phyloP scores from a whole-genome alignment of 345 rosid genomes.

The Dipteronia sinensis region DNA sequence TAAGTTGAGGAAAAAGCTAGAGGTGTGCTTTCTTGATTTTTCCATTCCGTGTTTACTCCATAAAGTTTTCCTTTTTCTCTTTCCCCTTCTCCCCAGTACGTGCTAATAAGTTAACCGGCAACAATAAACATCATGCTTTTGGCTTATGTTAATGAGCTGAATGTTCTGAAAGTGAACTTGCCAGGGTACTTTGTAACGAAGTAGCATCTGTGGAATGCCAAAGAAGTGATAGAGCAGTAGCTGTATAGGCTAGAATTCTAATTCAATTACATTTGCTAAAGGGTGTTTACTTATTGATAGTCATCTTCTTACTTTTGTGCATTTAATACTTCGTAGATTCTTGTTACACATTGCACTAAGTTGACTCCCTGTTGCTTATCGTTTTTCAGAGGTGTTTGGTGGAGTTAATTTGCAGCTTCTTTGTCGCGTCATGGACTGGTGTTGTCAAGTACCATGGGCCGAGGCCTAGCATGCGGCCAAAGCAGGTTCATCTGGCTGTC shows the following conservation, averaged over 20 bases:
- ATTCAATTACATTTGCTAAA: not conserved
- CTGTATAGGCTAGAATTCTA: not conserved
- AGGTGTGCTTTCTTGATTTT: slow-evolving; percentile 46
- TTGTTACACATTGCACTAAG: not conserved
- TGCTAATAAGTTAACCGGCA: not conserved
- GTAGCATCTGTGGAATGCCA: not conserved
- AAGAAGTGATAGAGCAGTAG: not conserved
- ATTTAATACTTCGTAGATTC: not conserved
- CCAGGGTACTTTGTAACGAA: not conserved
- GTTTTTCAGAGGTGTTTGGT: slow-evolving; percentile 78
- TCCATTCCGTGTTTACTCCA: not conserved
- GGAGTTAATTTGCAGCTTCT: slow-evolving; percentile 98
- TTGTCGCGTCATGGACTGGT: slow-evolving; percentile 99
- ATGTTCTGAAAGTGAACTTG: not conserved
- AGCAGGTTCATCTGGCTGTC: slow-evolving; percentile 57
- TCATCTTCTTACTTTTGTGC: not conserved
- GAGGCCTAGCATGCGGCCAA: slow-evolving; percentile 91
- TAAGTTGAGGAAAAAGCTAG: slow-evolving; percentile 72
- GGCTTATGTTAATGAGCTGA: not conserved
- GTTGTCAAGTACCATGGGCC: slow-evolving; percentile 98
- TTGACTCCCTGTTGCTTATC: slow-evolving; percentile 12
- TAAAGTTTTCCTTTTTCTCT: not conserved
- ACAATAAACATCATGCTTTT: not conserved
- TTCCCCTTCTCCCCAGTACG: not conserved
- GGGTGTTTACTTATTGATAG: not conserved